These are phyloP conservation scores for Aleurites moluccanus DNA, from an alignment of 441 rosid species.

Conservation along the genomic window DNA sequence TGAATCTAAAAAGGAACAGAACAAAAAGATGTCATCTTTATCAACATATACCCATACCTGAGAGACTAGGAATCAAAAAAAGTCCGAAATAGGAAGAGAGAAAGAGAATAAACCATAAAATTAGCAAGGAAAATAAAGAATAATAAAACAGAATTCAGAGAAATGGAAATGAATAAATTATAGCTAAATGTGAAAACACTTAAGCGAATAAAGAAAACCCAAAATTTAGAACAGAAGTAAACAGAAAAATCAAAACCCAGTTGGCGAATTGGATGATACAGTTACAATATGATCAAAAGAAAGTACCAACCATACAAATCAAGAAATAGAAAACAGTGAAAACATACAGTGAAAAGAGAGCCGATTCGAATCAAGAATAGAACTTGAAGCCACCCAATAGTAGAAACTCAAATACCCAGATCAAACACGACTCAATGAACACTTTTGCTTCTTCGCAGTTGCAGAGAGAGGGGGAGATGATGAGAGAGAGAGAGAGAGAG, in stretches of 20 bases:
- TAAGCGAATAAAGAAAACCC: no score
- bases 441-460: neutral
- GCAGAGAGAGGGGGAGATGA: constrained; percentile 11
- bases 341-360: constrained; percentile 12
- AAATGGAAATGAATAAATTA: neutral
- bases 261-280: neutral
- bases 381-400: neutral
- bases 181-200: no score
- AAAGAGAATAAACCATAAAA: neutral
- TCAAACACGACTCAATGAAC: neutral
- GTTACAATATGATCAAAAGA: neutral
- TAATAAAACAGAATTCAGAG: neutral
- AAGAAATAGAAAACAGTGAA: constrained; percentile 6
- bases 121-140: neutral
- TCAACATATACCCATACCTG: neutral
- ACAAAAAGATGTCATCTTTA: constrained; percentile 2
- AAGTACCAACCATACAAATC: neutral
- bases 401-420: neutral
- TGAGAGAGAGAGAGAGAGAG: constrained; percentile 7
- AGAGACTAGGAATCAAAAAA: neutral
- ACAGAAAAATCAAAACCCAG: no score
- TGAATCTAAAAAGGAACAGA: neutral
- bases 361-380: neutral
- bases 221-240: neutral
- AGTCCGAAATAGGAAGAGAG: no score